Evolutionary conservation across 2,329 filamentous ascomycete genomes (phyloP).

Genomic region (Alternaria solani): DNA sequence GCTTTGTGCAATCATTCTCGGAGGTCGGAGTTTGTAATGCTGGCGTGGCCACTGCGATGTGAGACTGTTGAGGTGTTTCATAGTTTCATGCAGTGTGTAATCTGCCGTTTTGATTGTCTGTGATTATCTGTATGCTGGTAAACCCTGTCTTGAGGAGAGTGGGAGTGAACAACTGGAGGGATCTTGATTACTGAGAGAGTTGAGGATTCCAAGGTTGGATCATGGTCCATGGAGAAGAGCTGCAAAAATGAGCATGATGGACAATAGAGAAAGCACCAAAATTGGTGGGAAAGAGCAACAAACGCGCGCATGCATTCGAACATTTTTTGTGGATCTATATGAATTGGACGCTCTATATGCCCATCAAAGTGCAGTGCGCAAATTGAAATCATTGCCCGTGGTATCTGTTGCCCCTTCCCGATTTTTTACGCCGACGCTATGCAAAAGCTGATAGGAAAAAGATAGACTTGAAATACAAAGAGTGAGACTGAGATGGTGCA

Average conservation of each 20-base stretch:
- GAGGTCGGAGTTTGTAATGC: background rate
- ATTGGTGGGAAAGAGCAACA: constrained; percentile 28
- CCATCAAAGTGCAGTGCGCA: constrained; percentile 2
- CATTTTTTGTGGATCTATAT: constrained; percentile 10
- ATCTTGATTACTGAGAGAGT: background rate
- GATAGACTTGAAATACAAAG: background rate
- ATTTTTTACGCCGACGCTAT: constrained; percentile 38
- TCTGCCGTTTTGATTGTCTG: background rate
- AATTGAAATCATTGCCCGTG: constrained; percentile 17
- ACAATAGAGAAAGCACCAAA: background rate
- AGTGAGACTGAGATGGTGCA: constrained; percentile 8
- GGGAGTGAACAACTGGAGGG: background rate
- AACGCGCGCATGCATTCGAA: constrained; percentile 30
- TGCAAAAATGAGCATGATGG: background rate
- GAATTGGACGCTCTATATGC: background rate
- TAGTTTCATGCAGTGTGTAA: constrained; percentile 10
- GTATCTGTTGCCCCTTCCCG: constrained; percentile 23
- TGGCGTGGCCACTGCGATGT: background rate
- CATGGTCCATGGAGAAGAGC: background rate
- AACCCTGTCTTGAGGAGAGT: background rate
- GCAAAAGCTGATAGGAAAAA: constrained; percentile 25
- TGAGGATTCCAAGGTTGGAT: background rate
- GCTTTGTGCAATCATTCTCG: background rate
- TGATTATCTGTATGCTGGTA: background rate
- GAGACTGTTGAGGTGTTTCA: constrained; percentile 20